phyloP scores from a whole-genome alignment of 352 stramenopile genomes.

The Pythium aphanidermatum region DNA sequence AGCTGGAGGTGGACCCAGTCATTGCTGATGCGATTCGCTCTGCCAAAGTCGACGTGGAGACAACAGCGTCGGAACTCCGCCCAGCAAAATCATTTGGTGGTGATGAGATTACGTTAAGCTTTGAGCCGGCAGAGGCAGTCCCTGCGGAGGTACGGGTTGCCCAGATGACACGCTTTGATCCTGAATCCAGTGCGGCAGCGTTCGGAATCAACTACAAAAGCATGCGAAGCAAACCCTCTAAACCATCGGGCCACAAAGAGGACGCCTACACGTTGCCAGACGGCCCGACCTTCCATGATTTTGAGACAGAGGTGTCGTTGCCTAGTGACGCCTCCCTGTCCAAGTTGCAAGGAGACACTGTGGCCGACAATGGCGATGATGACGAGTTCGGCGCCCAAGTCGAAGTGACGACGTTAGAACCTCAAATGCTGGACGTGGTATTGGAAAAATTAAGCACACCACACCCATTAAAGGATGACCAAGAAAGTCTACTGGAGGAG shows the following conservation, averaged over 20 bases:
- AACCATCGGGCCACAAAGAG: background rate
- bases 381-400: constrained; percentile 22
- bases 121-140: background rate
- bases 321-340: constrained; percentile 9
- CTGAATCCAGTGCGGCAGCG: constrained; percentile 15
- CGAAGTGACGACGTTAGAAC: no score
- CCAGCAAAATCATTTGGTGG: constrained; percentile 5
- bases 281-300: constrained; percentile 27
- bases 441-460: no score
- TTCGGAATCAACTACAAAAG: constrained; percentile 70
- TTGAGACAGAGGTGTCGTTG: constrained; percentile 20
- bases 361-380: constrained; percentile 2
- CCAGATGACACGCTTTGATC: background rate
- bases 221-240: constrained; percentile 29
- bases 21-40: constrained; percentile 16
- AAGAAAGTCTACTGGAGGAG: constrained; percentile 7
- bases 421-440: no score
- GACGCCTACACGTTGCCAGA: constrained; percentile 21
- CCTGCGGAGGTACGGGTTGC: background rate
- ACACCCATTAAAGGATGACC: constrained; percentile 1
- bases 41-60: background rate
- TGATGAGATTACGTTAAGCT: constrained; percentile 7
- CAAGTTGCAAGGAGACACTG: background rate
- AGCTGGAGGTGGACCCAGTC: constrained; percentile 19
- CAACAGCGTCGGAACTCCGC: background rate